Evolutionary conservation across 129 eudicot genomes (phyloP).

Genomic region (Calendula officinalis): DNA sequence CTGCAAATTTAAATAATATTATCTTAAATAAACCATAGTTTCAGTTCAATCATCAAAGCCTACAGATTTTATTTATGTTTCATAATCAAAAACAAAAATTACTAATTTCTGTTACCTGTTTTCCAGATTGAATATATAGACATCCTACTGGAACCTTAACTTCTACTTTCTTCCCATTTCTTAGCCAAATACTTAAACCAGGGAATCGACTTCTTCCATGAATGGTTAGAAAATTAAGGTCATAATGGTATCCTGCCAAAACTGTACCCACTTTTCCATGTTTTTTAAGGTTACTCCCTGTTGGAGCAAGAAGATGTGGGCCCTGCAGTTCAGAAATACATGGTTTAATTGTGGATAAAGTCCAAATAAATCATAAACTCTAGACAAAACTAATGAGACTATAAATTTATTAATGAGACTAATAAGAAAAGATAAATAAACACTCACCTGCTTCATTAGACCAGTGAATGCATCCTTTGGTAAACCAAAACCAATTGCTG

Average conservation of each 20-base stretch:
- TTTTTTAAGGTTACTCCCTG: slow-evolving; percentile 83
- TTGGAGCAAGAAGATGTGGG: slow-evolving; percentile 99
- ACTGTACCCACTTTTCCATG: slow-evolving; percentile 89
- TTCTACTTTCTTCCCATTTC: slow-evolving; percentile 78
- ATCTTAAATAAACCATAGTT: not conserved
- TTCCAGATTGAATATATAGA: slow-evolving; percentile 93
- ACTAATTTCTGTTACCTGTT: slow-evolving; percentile 50
- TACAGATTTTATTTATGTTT: not conserved
- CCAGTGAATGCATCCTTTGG: slow-evolving; percentile 88
- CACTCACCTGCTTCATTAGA: slow-evolving; percentile 78
- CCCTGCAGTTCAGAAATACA: slow-evolving; percentile 47
- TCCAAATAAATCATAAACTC: not conserved
- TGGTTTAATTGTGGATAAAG: not conserved
- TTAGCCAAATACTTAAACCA: slow-evolving; percentile 86
- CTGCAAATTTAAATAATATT: slow-evolving; percentile 34
- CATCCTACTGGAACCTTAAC: slow-evolving; percentile 70
- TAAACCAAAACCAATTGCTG: slow-evolving; percentile 91
- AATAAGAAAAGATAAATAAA: slow-evolving; percentile 9
- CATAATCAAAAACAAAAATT: not conserved
- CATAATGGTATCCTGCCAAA: slow-evolving; percentile 97
- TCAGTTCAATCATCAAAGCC: slow-evolving; percentile 1
- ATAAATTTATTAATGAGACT: not conserved
- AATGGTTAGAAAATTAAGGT: slow-evolving; percentile 90
- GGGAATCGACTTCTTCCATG: slow-evolving; percentile 96
- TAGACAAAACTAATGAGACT: not conserved